A percentile compares a stretch with the other conserved stretches of the same genome.
Evolutionary conservation across 345 rosid species (phyloP).

Genomic region (Corymbia maculata): DNA sequence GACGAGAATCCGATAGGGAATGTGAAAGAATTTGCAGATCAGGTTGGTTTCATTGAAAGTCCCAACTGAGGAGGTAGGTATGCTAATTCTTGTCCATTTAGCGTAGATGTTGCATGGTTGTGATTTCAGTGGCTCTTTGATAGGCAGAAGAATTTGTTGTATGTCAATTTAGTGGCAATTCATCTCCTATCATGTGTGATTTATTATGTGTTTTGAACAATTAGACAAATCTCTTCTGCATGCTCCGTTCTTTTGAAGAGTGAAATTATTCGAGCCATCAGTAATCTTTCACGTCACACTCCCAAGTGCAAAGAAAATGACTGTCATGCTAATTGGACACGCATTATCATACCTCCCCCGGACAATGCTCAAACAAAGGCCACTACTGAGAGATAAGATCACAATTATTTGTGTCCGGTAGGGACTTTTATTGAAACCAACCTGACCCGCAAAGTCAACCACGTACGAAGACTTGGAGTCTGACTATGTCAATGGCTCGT

Average conservation of each 20-base stretch:
- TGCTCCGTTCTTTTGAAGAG: not conserved
- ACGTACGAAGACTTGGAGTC: not conserved
- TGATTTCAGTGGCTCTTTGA: not conserved
- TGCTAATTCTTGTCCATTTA: not conserved
- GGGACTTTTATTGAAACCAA: not conserved
- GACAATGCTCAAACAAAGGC: not conserved
- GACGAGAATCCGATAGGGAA: constrained; percentile 43
- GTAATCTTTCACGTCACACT: not conserved
- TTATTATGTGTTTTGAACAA: not conserved
- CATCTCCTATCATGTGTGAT: not conserved
- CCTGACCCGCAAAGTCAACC: not conserved
- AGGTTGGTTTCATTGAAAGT: constrained; percentile 13
- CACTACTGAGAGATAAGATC: not conserved
- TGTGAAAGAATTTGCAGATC: constrained; percentile 37
- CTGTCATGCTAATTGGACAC: not conserved
- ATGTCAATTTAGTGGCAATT: not conserved
- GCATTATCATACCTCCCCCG: not conserved
- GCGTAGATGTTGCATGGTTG: not conserved
- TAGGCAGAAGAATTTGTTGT: not conserved
- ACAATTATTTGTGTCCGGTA: not conserved
- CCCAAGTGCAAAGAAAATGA: not conserved
- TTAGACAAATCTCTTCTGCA: not conserved
- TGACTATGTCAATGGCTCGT: not conserved
- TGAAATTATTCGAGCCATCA: not conserved
- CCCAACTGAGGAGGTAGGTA: not conserved